A percentile compares a stretch with the other conserved stretches of the same genome.
Conservation (phyloP, 345 rosid species). For the Euphorbia peplus region DNA sequence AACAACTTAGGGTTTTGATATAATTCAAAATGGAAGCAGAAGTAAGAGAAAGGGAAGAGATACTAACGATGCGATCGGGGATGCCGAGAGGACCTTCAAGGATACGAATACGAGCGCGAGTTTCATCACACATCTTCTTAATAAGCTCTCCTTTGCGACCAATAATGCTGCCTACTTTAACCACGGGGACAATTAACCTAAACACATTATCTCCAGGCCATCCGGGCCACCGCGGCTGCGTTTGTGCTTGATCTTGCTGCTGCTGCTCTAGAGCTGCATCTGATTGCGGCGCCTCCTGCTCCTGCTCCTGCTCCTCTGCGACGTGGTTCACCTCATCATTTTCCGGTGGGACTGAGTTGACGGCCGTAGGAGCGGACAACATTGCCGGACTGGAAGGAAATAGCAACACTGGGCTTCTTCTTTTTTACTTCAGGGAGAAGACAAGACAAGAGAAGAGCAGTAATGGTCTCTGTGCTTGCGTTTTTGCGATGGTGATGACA, state of each 20-base stretch:
- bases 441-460: not conserved
- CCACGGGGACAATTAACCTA: conserved; percentile 69
- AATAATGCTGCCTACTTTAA: conserved; percentile 76
- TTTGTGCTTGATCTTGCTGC: not conserved
- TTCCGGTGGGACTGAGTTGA: not conserved
- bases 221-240: conserved; percentile 57
- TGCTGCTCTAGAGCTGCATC: not conserved
- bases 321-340: not conserved
- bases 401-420: too few species aligned
- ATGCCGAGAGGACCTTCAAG: conserved; percentile 61
- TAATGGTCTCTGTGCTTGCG: too few species aligned
- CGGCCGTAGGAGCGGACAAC: not conserved
- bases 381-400: not conserved
- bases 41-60: not conserved
- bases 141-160: conserved; percentile 85
- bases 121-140: conserved; percentile 90
- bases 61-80: conserved; percentile 69
- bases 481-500: not conserved
- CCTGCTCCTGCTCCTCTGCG: too few species aligned
- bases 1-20: conserved; percentile 4
- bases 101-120: conserved; percentile 76
- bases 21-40: not conserved
- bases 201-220: conserved; percentile 91
- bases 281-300: not conserved
- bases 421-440: not conserved